Conservation (phyloP, 768 basidiomycete species). For the Russula ochroleuca region DNA sequence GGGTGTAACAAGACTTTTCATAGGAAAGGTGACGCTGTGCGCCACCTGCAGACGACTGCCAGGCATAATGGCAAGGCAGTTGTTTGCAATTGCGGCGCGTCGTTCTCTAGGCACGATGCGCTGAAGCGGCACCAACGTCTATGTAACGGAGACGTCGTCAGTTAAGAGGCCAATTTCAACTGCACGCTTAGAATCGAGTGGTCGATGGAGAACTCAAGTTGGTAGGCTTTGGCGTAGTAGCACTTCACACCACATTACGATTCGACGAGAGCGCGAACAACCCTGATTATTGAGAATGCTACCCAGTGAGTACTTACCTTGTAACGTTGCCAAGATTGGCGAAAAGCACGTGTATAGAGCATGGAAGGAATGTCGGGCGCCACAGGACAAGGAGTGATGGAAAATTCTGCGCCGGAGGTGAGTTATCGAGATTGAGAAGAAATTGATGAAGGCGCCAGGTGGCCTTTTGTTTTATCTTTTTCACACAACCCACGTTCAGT, state of each 20-base stretch:
- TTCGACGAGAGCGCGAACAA: not conserved
- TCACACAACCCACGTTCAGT: not conserved
- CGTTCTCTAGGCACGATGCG: slow-evolving; percentile 22
- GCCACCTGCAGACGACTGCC: slow-evolving; percentile 22
- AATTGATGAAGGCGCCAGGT: not conserved
- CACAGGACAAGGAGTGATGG: not conserved
- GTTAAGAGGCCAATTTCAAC: not conserved
- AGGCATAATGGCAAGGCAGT: slow-evolving; percentile 23
- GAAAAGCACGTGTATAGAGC: not conserved
- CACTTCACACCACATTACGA: not conserved
- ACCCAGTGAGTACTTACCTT: not conserved
- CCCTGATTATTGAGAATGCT: not conserved
- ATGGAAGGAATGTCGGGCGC: not conserved
- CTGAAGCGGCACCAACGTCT: slow-evolving; percentile 24
- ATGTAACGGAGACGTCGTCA: not conserved
- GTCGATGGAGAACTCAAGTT: not conserved
- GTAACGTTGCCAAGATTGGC: not conserved
- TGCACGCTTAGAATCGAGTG: not conserved
- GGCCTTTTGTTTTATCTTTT: not conserved
- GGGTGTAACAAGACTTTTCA: slow-evolving; percentile 22
- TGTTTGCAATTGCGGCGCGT: slow-evolving; percentile 20
- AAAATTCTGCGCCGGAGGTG: not conserved
- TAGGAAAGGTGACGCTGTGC: slow-evolving; percentile 19
- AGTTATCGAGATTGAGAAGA: not conserved
- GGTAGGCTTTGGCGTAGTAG: not conserved